phyloP scores from a whole-genome alignment of 176 grass and related monocot genomes.

The Musa itinerans region DNA sequence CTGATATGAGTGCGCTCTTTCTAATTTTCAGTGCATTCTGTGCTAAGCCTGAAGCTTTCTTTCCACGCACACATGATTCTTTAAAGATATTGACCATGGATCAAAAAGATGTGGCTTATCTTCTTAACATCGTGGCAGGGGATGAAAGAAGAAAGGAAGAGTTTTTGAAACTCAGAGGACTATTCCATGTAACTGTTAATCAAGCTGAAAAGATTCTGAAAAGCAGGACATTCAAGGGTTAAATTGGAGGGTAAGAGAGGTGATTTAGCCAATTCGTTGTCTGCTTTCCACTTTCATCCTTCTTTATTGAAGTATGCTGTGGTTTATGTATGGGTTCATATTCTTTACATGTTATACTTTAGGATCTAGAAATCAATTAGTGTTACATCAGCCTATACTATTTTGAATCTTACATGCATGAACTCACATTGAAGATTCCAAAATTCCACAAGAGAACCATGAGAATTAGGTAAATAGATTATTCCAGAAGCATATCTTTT shows the following conservation, averaged over 20 bases:
- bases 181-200: slow-evolving; percentile 51
- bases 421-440: too few species aligned
- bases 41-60: slow-evolving; percentile 61
- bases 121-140: slow-evolving; percentile 46
- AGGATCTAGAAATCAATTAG: too few species aligned
- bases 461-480: too few species aligned
- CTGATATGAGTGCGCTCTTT: slow-evolving; percentile 52
- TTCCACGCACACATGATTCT: slow-evolving; percentile 56
- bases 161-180: slow-evolving; percentile 31
- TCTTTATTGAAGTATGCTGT: background rate
- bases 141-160: slow-evolving; percentile 21
- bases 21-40: slow-evolving; percentile 67
- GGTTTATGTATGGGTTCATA: background rate
- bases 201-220: slow-evolving; percentile 59
- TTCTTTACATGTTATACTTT: background rate
- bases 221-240: slow-evolving; percentile 33
- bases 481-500: too few species aligned
- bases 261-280: background rate
- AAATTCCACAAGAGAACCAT: too few species aligned
- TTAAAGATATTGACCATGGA: slow-evolving; percentile 54
- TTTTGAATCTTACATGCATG: too few species aligned
- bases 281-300: background rate
- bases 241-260: background rate
- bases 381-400: too few species aligned
- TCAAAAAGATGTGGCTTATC: slow-evolving; percentile 25